These are phyloP conservation scores for Pseudoperonospora humuli DNA, from an alignment of 352 stramenopile genomes.

Conservation along the genomic window DNA sequence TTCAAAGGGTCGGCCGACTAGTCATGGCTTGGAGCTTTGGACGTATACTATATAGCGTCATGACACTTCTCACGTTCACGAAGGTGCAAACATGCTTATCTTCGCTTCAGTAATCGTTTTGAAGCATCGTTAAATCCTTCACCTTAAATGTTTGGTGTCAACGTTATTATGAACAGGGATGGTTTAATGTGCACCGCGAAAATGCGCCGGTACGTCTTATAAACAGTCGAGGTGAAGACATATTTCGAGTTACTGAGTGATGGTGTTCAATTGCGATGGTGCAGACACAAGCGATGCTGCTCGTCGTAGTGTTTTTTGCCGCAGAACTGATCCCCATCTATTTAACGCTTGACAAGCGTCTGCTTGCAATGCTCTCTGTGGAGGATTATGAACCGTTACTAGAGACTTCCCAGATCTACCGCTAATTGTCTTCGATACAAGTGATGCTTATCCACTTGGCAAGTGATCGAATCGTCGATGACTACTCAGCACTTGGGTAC, in stretches of 20 bases:
- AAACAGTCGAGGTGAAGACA: neutral
- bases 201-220: constrained; percentile 44
- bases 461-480: neutral
- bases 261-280: neutral
- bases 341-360: constrained; percentile 58
- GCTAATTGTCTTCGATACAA: constrained; percentile 13
- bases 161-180: constrained; percentile 35
- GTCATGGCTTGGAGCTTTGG: constrained; percentile 80
- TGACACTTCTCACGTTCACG: constrained; percentile 82
- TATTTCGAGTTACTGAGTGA: neutral
- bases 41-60: constrained; percentile 83
- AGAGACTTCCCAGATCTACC: constrained; percentile 51
- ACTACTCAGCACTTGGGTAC: neutral
- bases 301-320: constrained; percentile 73
- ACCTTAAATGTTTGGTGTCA: neutral
- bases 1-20: constrained; percentile 50
- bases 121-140: neutral
- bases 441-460: too few relatives aligned
- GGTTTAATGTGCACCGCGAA: constrained; percentile 73
- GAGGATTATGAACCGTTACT: constrained; percentile 74
- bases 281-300: constrained; percentile 74
- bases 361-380: constrained; percentile 74
- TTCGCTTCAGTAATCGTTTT: neutral
- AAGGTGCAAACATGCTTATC: constrained; percentile 31
- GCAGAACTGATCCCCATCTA: constrained; percentile 77